phyloP scores from a whole-genome alignment of 257 asterid genomes.

The Gentiana dahurica region DNA sequence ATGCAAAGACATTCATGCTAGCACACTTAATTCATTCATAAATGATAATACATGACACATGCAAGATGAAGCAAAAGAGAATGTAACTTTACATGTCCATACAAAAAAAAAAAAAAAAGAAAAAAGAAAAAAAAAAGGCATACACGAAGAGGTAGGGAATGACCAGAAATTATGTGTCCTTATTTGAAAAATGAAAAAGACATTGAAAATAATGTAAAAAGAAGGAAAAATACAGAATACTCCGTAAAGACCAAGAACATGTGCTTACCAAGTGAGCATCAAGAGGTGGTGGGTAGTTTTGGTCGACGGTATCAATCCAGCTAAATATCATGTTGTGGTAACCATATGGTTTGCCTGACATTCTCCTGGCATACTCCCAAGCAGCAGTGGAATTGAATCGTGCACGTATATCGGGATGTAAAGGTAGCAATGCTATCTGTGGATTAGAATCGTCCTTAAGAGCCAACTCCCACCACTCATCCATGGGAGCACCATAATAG shows the following conservation, averaged over 20 bases:
- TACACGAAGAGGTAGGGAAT: no score
- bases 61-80: neutral
- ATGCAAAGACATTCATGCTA: constrained; percentile 9
- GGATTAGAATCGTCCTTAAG: constrained; percentile 91
- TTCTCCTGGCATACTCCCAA: constrained; percentile 82
- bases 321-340: constrained; percentile 99
- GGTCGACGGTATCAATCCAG: constrained; percentile 95
- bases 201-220: no score
- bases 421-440: constrained; percentile 80
- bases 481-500: constrained; percentile 82
- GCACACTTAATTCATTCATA: neutral
- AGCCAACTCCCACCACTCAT: constrained; percentile 88
- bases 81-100: neutral
- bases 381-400: constrained; percentile 74
- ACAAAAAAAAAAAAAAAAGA: no score
- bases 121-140: no score
- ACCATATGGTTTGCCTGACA: constrained; percentile 98
- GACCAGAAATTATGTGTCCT: no score
- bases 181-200: no score
- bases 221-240: neutral
- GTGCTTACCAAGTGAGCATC: constrained; percentile 97
- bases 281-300: constrained; percentile 94
- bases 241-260: neutral
- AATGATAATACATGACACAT: neutral
- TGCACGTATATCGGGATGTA: constrained; percentile 84